These are phyloP conservation scores for Boletales sp. DNA, from an alignment of 768 basidiomycete species.

Conservation along the genomic window DNA sequence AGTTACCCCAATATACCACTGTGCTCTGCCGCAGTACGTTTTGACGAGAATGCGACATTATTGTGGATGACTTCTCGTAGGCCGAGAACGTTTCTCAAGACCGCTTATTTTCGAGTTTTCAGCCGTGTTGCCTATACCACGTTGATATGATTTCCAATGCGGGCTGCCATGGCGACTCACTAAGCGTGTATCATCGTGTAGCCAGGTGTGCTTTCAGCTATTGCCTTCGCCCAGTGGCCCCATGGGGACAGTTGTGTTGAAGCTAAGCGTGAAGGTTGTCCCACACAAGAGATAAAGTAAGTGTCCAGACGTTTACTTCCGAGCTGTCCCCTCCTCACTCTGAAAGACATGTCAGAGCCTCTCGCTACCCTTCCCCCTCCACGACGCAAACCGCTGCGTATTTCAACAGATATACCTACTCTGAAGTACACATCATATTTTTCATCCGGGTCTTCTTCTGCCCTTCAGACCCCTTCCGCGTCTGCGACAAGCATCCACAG, in stretches of 20 bases:
- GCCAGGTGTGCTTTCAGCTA: no score
- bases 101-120: background rate
- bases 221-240: no score
- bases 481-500: conserved; percentile 24
- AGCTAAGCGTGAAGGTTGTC: background rate
- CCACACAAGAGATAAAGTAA: conserved; percentile 8
- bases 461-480: conserved; percentile 18
- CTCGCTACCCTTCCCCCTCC: background rate
- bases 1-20: no score
- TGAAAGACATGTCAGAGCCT: conserved; percentile 10
- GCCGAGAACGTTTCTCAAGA: no score
- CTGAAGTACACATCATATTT: conserved; percentile 35
- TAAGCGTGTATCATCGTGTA: no score
- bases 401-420: conserved; percentile 35
- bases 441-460: conserved; percentile 14
- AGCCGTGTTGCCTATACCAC: background rate
- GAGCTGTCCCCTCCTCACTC: background rate
- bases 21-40: background rate
- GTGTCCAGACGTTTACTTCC: no score
- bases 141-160: background rate
- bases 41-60: background rate
- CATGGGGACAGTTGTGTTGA: background rate
- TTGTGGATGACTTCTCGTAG: background rate
- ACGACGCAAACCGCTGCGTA: conserved; percentile 20
- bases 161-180: background rate